Percentiles rank a stretch among this genome's conserved stretches.
These are phyloP conservation scores for Filobasidium uniguttulatum DNA, from an alignment of 1,284 basidiomycete genomes.

Conservation along the genomic window DNA sequence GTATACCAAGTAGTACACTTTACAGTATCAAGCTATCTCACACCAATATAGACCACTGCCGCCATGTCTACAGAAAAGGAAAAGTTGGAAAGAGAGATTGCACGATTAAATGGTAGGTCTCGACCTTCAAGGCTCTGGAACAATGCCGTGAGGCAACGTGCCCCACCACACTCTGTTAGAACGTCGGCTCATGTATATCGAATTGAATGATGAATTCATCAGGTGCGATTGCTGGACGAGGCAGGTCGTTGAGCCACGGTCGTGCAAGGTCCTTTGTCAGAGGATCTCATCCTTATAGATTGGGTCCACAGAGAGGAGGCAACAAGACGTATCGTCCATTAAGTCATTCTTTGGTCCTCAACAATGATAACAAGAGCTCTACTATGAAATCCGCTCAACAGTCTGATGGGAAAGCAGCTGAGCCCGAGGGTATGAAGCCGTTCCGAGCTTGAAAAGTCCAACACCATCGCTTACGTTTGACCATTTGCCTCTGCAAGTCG, in stretches of 20 bases:
- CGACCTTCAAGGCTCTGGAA: neutral
- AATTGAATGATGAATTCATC: conserved; percentile 8
- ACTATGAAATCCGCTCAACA: no score
- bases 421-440: no score
- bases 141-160: neutral
- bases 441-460: neutral
- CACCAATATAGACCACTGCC: no score
- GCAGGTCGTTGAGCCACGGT: neutral
- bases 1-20: no score
- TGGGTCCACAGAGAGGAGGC: conserved; percentile 23
- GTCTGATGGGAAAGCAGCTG: no score
- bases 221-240: neutral
- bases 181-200: neutral
- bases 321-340: neutral
- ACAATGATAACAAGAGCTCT: neutral
- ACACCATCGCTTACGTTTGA: neutral
- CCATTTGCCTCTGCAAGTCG: neutral
- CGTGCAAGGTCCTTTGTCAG: neutral
- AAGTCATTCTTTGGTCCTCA: neutral
- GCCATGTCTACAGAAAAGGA: conserved; percentile 14
- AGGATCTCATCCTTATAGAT: conserved; percentile 16
- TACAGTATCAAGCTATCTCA: no score
- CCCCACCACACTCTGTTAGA: neutral
- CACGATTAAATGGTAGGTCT: conserved; percentile 31
- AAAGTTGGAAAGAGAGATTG: conserved; percentile 32